Base-by-base conservation (phyloP, 768 basidiomycete genomes). In the Arthromyces matolae region DNA sequence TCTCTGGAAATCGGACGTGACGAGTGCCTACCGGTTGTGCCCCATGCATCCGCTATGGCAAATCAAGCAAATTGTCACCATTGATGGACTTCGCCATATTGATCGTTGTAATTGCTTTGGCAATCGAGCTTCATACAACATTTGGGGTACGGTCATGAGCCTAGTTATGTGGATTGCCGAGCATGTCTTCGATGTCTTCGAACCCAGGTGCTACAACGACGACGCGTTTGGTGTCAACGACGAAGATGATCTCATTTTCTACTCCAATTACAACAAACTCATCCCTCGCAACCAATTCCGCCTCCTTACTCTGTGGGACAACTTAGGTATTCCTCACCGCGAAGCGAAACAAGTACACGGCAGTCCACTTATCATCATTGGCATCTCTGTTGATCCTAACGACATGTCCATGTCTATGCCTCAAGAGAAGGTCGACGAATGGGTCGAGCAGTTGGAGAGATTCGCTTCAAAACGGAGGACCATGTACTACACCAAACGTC, bases 251-350 rank as follows among this genome's bases (percentile, higher is more conserved):
- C 3, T 4, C 5, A 1, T 18, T 2, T 32, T 18, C 10, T 46
- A 46, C 12, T 2, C n/a, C 0, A 35, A 27, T 3, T 46, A 46
- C n/a, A 16, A 31, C 12, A 0, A 0, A 0, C 25, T 19, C 12
- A 47, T 65, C 14, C 73, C 73, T 0, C 7, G 43, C 0, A 56
- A 60, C 8, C 75, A 76, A 53, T 60, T 47, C 3, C 19, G 32
- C 2, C 60, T 75, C 1, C 64, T 78, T 0, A 23, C 19, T 0
- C 62, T 76, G 0, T 74, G 69, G 67, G 73, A 77, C 8, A 3
- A 9, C 3, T 14, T 38, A 6, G 37, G 37, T 14, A 23, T 38
- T 4, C 37, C 37, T 0, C 37, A 29, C 12, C 12, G 6, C 16
- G 16, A 27, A 20, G 5, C 12, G 4, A 46, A 46, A 22, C 45